Evolutionary conservation across 257 asterid species (phyloP), one percentile per base, ranked within the genome.

Genomic region (Ocimum tenuiflorum): DNA sequence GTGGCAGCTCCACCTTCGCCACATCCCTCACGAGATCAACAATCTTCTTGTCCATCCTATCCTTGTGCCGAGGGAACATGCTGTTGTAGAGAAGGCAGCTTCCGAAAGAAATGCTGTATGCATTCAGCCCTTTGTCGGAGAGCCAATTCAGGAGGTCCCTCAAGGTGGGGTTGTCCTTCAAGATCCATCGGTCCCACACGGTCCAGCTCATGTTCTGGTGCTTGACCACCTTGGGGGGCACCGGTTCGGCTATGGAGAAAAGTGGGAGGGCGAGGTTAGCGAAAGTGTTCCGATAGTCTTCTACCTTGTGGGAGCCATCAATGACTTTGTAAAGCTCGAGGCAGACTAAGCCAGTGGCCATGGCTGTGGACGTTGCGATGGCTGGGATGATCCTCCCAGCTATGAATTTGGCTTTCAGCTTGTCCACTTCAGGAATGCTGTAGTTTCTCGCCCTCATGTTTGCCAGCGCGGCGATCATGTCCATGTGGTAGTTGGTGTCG

Each of bases 361-460:
- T 77, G 12, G 96, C 97, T 2, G 97, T 91, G 58, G 97, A 54
- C 29, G 97, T 91, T 36, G 97, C 97, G 36, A 91, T 91, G 20
- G 97, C 96, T 6, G 97, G 96, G 17, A 91, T 88, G 55, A 91
- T 91, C 71, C 97, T 79, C 39, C 97, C 97, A 0, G 96, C 97
- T 2, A 91, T 91, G 76, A 91, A 83, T 68, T 91, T 91, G 62
- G 97, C 97, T 74, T 84, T 81, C 73, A 91, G 89, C 72, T 84
- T 91, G 73, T 91, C 97, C 6, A 91, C 96, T 78, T 88, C 95
- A 0, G 94, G 97, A 47, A 91, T 80, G 68, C 91, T 70, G 80
- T 91, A 91, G 64, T 91, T 91, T 67, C 97, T 83, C 19, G 97
- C 97, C 80, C 97, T 88, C 97, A 91, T 91, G 82, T 91, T 91